Evolutionary conservation across 2,329 filamentous ascomycete genomes (phyloP).

Genomic region (Aspergillus sp.): DNA sequence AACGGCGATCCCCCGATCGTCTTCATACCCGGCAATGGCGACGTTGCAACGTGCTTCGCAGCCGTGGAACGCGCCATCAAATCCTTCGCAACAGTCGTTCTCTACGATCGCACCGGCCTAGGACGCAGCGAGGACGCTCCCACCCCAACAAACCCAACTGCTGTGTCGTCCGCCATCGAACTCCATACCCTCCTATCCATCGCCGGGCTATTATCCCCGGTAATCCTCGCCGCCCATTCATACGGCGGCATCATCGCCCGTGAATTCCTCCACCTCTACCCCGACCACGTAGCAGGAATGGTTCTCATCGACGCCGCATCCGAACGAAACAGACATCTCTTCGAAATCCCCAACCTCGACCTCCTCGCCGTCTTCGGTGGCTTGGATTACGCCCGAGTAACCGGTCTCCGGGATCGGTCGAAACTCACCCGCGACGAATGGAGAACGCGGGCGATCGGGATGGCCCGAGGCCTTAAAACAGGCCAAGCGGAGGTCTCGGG

Average conservation of each 20-base stretch:
- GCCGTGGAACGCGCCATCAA: constrained; percentile 27
- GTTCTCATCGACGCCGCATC: constrained; percentile 33
- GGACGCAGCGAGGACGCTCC: constrained; percentile 26
- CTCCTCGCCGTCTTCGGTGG: constrained; percentile 25
- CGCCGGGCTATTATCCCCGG: constrained; percentile 19
- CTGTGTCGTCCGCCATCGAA: constrained; percentile 25
- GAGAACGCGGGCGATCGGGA: constrained; percentile 25
- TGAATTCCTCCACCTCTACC: constrained; percentile 31
- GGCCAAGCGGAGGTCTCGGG: constrained; percentile 17
- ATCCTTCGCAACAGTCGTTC: constrained; percentile 21
- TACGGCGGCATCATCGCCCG: constrained; percentile 37
- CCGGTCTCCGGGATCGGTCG: constrained; percentile 23
- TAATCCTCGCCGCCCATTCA: constrained; percentile 34
- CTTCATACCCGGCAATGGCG: constrained; percentile 32
- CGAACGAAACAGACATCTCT: constrained; percentile 27
- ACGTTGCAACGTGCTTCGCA: constrained; percentile 27
- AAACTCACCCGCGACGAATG: constrained; percentile 30
- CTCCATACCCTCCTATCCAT: constrained; percentile 23
- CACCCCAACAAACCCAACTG: constrained; percentile 6
- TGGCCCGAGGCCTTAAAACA: constrained; percentile 16
- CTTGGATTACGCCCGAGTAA: constrained; percentile 27
- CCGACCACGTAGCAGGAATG: constrained; percentile 28
- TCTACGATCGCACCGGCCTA: constrained; percentile 37
- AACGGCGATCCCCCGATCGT: constrained; percentile 26
- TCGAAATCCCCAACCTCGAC: constrained; percentile 25